Conservation (phyloP, 2,329 filamentous ascomycete species). For the Byssochlamys sp. region DNA sequence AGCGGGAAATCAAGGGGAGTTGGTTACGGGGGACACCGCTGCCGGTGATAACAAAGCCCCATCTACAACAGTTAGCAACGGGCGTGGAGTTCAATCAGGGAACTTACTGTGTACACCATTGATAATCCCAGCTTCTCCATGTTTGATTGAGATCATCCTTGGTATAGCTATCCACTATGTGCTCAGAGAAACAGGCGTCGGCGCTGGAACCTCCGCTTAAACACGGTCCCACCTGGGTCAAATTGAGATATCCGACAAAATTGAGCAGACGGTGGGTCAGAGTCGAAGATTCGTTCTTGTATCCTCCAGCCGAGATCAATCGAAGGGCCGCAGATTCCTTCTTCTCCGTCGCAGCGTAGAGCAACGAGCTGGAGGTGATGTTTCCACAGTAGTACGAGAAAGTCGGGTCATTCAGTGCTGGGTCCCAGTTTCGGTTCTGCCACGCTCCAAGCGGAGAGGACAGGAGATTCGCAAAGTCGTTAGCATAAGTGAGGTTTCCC, state of each 20-base stretch:
- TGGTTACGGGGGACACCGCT: conserved; percentile 55
- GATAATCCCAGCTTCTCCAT: conserved; percentile 51
- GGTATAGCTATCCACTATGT: conserved; percentile 40
- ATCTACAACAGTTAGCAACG: conserved; percentile 37
- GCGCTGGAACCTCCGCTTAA: conserved; percentile 27
- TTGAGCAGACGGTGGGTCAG: conserved; percentile 48
- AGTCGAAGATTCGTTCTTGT: conserved; percentile 28
- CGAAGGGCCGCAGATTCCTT: conserved; percentile 32
- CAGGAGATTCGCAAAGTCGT: conserved; percentile 46
- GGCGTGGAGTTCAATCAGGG: not conserved
- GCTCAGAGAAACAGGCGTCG: conserved; percentile 43
- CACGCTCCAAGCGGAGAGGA: conserved; percentile 37
- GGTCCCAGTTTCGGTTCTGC: conserved; percentile 54
- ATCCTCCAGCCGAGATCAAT: conserved; percentile 42
- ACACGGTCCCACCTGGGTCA: conserved; percentile 34
- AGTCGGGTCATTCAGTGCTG: conserved; percentile 37
- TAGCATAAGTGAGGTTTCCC: conserved; percentile 30
- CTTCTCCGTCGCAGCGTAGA: conserved; percentile 34
- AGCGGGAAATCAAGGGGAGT: conserved; percentile 62
- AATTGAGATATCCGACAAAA: conserved; percentile 46
- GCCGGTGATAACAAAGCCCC: conserved; percentile 71
- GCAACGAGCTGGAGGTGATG: conserved; percentile 38
- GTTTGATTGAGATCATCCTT: conserved; percentile 33
- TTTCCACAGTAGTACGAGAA: conserved; percentile 50
- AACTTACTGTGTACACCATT: conserved; percentile 41